Conservation (phyloP, 2,329 filamentous ascomycete species). For the Ascocoryne sarcoides region DNA sequence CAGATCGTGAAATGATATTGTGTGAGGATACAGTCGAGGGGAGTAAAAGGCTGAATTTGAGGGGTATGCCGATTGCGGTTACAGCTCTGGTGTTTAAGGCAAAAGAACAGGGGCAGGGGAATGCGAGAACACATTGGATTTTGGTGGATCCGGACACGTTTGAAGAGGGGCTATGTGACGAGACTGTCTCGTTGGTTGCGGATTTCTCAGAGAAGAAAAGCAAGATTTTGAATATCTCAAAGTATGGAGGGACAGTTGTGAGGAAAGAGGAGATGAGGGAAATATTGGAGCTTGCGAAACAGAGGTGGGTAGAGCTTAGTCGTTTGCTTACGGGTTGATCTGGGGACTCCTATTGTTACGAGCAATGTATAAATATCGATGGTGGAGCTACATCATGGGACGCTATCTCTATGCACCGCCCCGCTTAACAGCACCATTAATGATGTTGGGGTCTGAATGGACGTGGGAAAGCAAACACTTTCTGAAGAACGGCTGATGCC, state of each 20-base stretch:
- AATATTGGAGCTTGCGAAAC: constrained; percentile 50
- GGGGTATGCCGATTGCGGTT: constrained; percentile 63
- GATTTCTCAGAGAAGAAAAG: constrained; percentile 42
- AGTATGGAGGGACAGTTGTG: constrained; percentile 68
- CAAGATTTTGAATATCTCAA: constrained; percentile 65
- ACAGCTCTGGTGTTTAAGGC: constrained; percentile 73
- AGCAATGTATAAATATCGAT: no score
- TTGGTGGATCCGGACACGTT: constrained; percentile 82
- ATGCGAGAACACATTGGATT: constrained; percentile 53
- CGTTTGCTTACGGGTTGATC: constrained; percentile 3
- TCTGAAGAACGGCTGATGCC: no score
- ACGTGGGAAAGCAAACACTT: no score
- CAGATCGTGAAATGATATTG: constrained; percentile 68
- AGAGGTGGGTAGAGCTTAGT: constrained; percentile 51
- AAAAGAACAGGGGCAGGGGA: constrained; percentile 30
- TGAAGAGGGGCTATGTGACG: constrained; percentile 77
- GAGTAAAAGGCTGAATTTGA: constrained; percentile 48
- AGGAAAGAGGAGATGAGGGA: constrained; percentile 53
- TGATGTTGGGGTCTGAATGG: no score
- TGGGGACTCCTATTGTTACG: no score
- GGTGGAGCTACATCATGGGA: no score
- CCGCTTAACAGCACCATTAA: no score
- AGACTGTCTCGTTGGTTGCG: constrained; percentile 77
- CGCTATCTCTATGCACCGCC: no score
- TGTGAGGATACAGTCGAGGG: constrained; percentile 55